Evolutionary conservation across 2,329 filamentous ascomycete species (phyloP), one percentile per base, ranked within the genome.

Genomic region (Fragosphaeria purpurea): DNA sequence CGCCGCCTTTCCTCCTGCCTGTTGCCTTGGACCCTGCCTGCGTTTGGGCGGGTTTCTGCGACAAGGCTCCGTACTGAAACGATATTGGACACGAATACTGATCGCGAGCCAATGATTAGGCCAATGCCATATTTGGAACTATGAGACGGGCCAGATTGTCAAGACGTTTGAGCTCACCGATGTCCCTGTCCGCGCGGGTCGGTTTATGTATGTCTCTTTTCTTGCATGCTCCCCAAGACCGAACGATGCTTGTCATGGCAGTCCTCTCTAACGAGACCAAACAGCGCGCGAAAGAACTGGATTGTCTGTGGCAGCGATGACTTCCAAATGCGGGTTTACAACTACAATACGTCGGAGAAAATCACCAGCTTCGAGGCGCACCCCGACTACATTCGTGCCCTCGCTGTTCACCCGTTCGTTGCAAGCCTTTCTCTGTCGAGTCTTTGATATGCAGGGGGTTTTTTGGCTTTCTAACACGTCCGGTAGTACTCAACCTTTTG

Each of bases 291-390:
- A 62, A 98, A 98, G 82, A 98, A 97, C 71, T 98, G 93, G 93
- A 94, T 95, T 61, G 88, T 95, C 50, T 93, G 88, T 71, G 93
- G 93, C 64, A 91, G 86, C 59, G 88, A 95, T 71, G 88, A 95
- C 72, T 98, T 94, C 72, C 73, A 75, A 59, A 62, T 74, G 44
- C 49, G 58, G 37, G 44, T 55, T 37, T 51, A 55, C 52, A 97
- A 98, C 74, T 98, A 97, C 79, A 97, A 98, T 73, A 98, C 93
- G 49, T 95, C 88, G 54, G 93, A 98, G 71, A 97, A 96, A 79
- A 93, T 97, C 63, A 91, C 89, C 49, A 87, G 87, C 12, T 97
- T 96, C 69, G 91, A 97, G 72, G 91, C 90, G 47, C 93, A 98
- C 66, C 93, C 93, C 54, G 93, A 98, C 70, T 98, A 98, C 65